These are phyloP conservation scores for Penicillium sp. DNA, from an alignment of 2,329 filamentous ascomycete species.

Conservation along the genomic window DNA sequence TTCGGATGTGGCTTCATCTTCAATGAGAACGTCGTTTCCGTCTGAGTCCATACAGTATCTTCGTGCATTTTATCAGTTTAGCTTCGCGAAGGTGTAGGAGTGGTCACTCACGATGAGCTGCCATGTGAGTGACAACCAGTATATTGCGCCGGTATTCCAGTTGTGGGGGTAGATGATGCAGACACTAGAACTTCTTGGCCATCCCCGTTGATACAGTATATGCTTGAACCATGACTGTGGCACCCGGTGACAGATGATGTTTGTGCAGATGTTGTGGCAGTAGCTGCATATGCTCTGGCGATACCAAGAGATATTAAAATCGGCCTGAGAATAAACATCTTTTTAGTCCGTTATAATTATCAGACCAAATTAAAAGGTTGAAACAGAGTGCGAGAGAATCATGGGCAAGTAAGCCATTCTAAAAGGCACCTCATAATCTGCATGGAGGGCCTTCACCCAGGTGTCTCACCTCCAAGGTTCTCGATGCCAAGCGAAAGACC, in stretches of 20 bases:
- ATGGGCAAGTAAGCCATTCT: not conserved
- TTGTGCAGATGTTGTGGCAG: conserved; percentile 32
- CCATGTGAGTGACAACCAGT: conserved; percentile 68
- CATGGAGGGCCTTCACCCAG: not conserved
- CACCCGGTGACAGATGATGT: conserved; percentile 56
- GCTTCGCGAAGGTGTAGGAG: not conserved
- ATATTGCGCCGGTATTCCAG: conserved; percentile 60
- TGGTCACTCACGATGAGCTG: conserved; percentile 51
- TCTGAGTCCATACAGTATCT: conserved; percentile 65
- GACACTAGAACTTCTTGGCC: conserved; percentile 42
- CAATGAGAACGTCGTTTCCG: conserved; percentile 63
- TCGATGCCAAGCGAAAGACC: conserved; percentile 22
- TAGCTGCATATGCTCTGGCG: conserved; percentile 24
- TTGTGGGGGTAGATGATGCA: conserved; percentile 55
- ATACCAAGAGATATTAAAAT: conserved; percentile 16
- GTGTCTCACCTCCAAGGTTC: conserved; percentile 23
- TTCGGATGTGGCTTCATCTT: conserved; percentile 31
- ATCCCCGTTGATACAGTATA: conserved; percentile 37
- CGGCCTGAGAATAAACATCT: conserved; percentile 11
- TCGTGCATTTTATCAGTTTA: conserved; percentile 2
- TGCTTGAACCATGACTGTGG: conserved; percentile 48
- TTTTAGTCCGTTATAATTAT: not conserved
- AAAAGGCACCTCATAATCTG: not conserved
- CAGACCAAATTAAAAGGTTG: not conserved
- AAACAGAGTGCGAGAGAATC: not conserved